Conservation (phyloP, 257 asterid species). For the Anisodus acutangulus region DNA sequence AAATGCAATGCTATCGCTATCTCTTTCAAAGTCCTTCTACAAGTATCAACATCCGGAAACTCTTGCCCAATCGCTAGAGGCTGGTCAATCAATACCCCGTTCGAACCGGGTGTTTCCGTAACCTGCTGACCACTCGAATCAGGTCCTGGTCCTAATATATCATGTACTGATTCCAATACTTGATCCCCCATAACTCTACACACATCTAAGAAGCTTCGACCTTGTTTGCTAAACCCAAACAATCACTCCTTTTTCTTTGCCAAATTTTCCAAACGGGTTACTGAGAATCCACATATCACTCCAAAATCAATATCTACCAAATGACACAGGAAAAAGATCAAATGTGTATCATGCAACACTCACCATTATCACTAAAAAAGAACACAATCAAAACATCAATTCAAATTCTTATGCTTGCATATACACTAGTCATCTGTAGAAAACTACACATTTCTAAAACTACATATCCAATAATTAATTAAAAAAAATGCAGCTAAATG, state of each 20-base stretch:
- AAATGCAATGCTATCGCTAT: constrained; percentile 90
- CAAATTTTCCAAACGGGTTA: background rate
- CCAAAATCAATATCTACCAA: constrained; percentile 20
- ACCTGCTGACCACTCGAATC: constrained; percentile 8
- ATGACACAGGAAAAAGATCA: background rate
- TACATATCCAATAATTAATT: background rate
- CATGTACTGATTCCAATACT: constrained; percentile 14
- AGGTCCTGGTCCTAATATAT: background rate
- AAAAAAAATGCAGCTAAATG: background rate
- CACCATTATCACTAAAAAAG: background rate
- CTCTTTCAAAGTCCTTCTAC: constrained; percentile 83
- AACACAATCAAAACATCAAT: background rate
- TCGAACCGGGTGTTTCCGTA: constrained; percentile 32
- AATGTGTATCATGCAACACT: background rate
- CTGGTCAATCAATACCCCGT: constrained; percentile 42
- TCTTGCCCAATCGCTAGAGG: constrained; percentile 79
- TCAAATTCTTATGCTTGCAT: constrained; percentile 7
- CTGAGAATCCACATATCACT: constrained; percentile 9
- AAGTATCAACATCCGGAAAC: constrained; percentile 86
- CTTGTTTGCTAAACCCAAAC: background rate
- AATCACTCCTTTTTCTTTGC: background rate
- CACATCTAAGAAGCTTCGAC: background rate
- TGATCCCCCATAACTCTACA: constrained; percentile 32
- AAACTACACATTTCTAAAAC: background rate
- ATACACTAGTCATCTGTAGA: background rate